Evolutionary conservation across 305 asterid species (phyloP).

Genomic region (Nicotiana rustica): DNA sequence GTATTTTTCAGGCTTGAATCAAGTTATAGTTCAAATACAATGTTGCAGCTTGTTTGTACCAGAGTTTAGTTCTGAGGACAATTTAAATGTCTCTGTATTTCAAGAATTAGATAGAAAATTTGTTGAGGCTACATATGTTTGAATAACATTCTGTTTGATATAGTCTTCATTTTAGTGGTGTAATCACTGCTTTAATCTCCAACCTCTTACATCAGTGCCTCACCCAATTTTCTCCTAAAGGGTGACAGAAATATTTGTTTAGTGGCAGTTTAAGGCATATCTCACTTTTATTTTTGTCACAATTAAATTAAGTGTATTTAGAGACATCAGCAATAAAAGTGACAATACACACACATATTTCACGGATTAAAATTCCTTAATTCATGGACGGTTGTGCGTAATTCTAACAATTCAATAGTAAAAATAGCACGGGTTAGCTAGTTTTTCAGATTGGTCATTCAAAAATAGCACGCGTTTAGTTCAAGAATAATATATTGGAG

Average conservation of each 20-base stretch:
- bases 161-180: background rate
- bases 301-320: background rate
- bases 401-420: background rate
- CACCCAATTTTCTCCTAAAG: background rate
- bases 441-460: too few relatives aligned
- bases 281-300: background rate
- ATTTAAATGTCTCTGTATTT: conserved; percentile 9
- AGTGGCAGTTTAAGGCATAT: background rate
- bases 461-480: too few relatives aligned
- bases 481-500: too few relatives aligned
- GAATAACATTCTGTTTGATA: conserved; percentile 16
- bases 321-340: background rate
- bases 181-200: background rate
- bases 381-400: background rate
- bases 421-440: too few relatives aligned
- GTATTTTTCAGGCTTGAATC: conserved; percentile 29
- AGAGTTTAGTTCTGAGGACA: conserved; percentile 30
- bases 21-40: conserved; percentile 28
- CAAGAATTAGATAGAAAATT: conserved; percentile 15
- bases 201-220: background rate
- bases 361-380: background rate
- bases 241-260: background rate
- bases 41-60: conserved; percentile 31
- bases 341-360: background rate
- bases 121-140: background rate